Evolutionary conservation across 2,329 filamentous ascomycete genomes (phyloP), one percentile per base, ranked within the genome.

Genomic region (Xylaria sp.): DNA sequence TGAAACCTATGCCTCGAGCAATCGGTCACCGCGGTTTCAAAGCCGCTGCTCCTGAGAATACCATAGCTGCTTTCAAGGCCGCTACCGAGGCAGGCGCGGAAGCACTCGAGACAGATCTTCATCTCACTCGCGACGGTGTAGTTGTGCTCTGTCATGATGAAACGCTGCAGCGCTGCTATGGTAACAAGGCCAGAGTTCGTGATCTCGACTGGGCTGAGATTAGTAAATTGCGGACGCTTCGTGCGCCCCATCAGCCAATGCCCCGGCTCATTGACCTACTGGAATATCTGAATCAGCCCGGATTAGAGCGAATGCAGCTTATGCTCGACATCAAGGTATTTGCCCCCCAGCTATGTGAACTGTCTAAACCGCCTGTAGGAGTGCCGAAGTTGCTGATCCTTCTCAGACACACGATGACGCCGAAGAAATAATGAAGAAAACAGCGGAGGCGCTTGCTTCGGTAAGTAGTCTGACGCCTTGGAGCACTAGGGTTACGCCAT

Each of bases 21-120:
- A 92, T 95, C 66, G 90, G 89, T 1, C 92, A 94, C 78, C 84
- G 92, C 60, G 92, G 92, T 46, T 92, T 89, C 82, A 94, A 92
- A 74, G 87, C 88, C 0, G 83, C 83, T 54, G 91, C 84, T 69
- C 92, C 94, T 0, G 94, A 98, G 77, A 98, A 98, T 78, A 90
- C 91, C 1, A 87, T 97, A 83, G 84, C 82, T 15, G 90, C 91
- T 7, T 96, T 97, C 78, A 80, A 80, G 60, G 89, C 84, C 28
- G 94, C 93, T 1, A 84, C 94, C 11, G 56, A 57, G 2, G 80
- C 87, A 33, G 88, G 87, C 17, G 92, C 91, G 0, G 87, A 96
- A 71, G 94, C 90, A 0, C 80, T 98, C 28, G 94, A 98, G 79
- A 96, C 92, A 17, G 94, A 98, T 72, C 77, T 97, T 8, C 94